Evolutionary conservation across 805 yeast genomes (phyloP).

Genomic region (Candida nanaspora): DNA sequence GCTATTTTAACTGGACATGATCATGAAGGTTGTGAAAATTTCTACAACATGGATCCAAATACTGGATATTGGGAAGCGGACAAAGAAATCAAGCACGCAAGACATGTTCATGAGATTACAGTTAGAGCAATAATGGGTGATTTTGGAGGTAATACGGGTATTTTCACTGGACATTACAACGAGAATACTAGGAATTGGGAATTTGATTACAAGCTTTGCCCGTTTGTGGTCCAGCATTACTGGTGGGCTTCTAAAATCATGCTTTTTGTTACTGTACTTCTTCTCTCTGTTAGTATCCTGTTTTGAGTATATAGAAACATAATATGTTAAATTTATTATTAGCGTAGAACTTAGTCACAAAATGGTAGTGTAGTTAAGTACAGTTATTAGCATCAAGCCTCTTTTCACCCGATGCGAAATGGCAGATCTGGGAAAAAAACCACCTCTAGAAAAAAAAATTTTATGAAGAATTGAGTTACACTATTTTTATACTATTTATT

Average conservation of each 20-base stretch:
- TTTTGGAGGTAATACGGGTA: constrained; percentile 81
- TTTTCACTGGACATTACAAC: constrained; percentile 68
- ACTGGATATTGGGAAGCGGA: constrained; percentile 54
- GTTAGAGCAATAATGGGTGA: constrained; percentile 97
- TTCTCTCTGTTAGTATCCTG: constrained; percentile 25
- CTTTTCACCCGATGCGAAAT: too few species aligned
- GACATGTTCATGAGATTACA: constrained; percentile 65
- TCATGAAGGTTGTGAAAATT: constrained; percentile 84
- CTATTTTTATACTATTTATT: background rate
- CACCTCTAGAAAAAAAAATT: background rate
- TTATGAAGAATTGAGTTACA: background rate
- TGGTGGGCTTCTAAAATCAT: constrained; percentile 88
- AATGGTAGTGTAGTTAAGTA: too few species aligned
- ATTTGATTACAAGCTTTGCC: constrained; percentile 67
- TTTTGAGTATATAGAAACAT: background rate
- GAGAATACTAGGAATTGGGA: constrained; percentile 40
- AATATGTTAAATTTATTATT: background rate
- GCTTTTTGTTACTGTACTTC: constrained; percentile 31
- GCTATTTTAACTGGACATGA: constrained; percentile 91
- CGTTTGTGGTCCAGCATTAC: constrained; percentile 79
- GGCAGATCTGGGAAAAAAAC: too few species aligned
- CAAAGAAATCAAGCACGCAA: constrained; percentile 26
- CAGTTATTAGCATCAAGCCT: too few species aligned
- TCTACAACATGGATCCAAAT: constrained; percentile 41
- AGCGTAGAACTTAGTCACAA: too few species aligned